These are phyloP conservation scores for Amoebophrya sp. DNA, from an alignment of 169 alveolate genomes.

Conservation along the genomic window DNA sequence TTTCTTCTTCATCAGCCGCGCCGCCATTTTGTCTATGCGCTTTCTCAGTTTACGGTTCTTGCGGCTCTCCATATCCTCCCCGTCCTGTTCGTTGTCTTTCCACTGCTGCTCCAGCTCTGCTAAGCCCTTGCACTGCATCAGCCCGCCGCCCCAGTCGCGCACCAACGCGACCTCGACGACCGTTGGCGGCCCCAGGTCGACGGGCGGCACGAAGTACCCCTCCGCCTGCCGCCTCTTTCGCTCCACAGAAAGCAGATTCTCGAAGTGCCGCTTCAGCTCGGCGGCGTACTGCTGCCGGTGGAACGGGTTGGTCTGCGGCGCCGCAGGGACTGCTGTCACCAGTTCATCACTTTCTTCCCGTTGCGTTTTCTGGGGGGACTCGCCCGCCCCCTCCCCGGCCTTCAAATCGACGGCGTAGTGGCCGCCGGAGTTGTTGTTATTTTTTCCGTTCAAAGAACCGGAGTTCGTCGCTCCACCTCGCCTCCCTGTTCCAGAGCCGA, in stretches of 20 bases:
- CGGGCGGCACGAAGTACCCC: neutral
- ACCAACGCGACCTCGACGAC: neutral
- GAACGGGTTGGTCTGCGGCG: neutral
- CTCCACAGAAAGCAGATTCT: neutral
- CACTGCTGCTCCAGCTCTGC: neutral
- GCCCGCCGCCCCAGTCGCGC: neutral
- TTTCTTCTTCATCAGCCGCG: neutral
- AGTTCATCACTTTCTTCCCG: too few relatives aligned
- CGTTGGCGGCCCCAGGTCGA: neutral
- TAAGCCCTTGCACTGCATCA: neutral
- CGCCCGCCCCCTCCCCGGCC: too few relatives aligned
- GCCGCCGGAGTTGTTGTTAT: neutral
- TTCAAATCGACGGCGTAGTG: too few relatives aligned
- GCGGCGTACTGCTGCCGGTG: neutral
- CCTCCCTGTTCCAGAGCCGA: too few relatives aligned
- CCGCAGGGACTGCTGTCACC: too few relatives aligned
- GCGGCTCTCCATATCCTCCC: neutral
- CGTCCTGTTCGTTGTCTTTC: neutral
- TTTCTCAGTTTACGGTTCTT: neutral
- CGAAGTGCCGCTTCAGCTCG: neutral
- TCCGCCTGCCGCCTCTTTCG: neutral
- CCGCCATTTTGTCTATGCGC: neutral
- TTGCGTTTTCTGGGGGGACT: too few relatives aligned
- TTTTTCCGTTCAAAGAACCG: neutral
- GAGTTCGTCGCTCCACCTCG: neutral